Evolutionary conservation across 345 rosid genomes (phyloP), one percentile per base, ranked within the genome.

Genomic region (Eucalyptus pumila): DNA sequence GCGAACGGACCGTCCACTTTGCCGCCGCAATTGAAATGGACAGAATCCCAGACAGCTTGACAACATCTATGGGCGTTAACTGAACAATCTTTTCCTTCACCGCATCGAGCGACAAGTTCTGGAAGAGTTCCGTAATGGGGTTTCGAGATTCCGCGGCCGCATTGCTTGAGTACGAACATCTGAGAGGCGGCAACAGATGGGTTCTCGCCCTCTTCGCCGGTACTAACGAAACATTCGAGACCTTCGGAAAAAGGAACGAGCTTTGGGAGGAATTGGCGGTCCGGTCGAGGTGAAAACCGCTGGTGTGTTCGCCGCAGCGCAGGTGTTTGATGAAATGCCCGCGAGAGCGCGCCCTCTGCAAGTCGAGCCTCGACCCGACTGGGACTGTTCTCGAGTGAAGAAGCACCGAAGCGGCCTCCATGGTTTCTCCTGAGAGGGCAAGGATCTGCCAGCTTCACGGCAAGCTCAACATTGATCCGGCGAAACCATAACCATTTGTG

Each of bases 311-410:
- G 34, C 60, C 89, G 93, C 86, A 90, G 85, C 81, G 92, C 44
- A 92, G 49, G 51, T 92, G 99, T 93, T 96, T 93, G 98, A 90
- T 91, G 89, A 93, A 96, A 97, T 93, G 96, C 93, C 95, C 88
- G 44, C 90, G 42, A 92, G 96, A 96, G 86, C 90, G 47, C 83
- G 83, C 8, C 2, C 83, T 76, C 42, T 11, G 83, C 83, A 40
- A 11, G 30, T 21, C 47, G 47, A 40, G 12, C 7, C 47, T 17
- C 83, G 13, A 40, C 83, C 83, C 9, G 11, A 92, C 90, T 16
- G 93, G 94, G 87, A 80, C 37, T 37, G 91, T 47, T 86, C 91
- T 92, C 4, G 97, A 93, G 92, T 94, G 94, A 91, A 94, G 94
- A 80, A 95, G 94, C 80, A 93, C 60, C 4, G 94, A 89, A 14